phyloP scores from a whole-genome alignment of 192 early-diverging fungal species.

The Backusella tarrabulga region DNA sequence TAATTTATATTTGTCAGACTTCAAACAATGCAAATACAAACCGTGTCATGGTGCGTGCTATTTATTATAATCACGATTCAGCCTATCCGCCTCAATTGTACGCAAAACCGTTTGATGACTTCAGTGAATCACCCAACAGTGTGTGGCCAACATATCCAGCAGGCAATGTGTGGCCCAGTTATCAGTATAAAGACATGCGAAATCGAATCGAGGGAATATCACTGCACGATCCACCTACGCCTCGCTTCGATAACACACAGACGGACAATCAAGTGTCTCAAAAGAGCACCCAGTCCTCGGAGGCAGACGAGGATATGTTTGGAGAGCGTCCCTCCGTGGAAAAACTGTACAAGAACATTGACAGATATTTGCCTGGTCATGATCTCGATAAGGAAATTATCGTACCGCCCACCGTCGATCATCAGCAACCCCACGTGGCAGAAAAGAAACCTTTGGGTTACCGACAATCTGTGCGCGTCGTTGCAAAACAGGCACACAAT shows the following conservation, averaged over 20 bases:
- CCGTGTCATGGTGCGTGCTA: conserved; percentile 18
- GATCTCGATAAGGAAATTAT: conserved; percentile 65
- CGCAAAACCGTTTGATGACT: background rate
- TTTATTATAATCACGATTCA: background rate
- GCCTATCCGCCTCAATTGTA: background rate
- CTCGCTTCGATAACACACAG: background rate
- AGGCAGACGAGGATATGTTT: conserved; percentile 35
- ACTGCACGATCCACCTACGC: conserved; percentile 1
- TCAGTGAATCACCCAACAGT: background rate
- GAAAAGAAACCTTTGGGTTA: conserved; percentile 18
- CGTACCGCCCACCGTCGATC: background rate
- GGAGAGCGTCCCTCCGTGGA: conserved; percentile 63
- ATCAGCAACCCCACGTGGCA: background rate
- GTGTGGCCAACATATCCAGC: background rate
- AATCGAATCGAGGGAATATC: background rate
- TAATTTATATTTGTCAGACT: conserved; percentile 25
- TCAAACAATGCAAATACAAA: conserved; percentile 22
- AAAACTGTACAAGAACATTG: conserved; percentile 61
- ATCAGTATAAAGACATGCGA: background rate
- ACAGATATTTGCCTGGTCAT: conserved; percentile 68
- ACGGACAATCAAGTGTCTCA: background rate
- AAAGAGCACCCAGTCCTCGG: background rate
- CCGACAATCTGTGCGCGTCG: conserved; percentile 44
- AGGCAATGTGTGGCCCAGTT: background rate
- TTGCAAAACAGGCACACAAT: conserved; percentile 39